phyloP scores from a whole-genome alignment of 1,139 yeast species.

The Saccharomyces hybrid region DNA sequence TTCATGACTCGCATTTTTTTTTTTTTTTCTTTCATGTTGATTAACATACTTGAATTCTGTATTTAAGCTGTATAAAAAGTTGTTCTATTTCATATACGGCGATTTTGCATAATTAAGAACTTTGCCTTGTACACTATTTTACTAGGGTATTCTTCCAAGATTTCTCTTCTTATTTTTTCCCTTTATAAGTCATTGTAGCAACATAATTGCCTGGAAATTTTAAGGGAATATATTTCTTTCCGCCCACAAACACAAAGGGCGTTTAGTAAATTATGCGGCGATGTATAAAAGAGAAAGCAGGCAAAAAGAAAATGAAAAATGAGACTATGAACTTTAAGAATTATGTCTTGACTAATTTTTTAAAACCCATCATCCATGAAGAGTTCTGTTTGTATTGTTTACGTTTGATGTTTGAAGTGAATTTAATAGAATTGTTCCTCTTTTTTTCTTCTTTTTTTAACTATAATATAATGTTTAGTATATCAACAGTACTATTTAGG shows the following conservation, averaged over 20 bases:
- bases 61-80: neutral
- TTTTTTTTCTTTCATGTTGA: neutral
- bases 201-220: too few species aligned
- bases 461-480: constrained; percentile 2
- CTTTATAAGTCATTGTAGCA: too few species aligned
- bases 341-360: neutral
- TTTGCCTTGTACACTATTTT: too few species aligned
- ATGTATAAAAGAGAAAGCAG: neutral
- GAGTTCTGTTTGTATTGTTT: neutral
- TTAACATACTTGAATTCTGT: neutral
- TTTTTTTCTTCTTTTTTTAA: neutral
- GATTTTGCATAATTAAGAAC: too few species aligned
- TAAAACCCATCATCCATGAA: too few species aligned
- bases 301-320: neutral
- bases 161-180: too few species aligned
- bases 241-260: neutral
- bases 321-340: neutral
- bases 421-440: neutral
- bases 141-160: too few species aligned
- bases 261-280: neutral
- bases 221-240: too few species aligned
- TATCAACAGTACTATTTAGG: constrained; percentile 24
- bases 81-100: too few species aligned
- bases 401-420: neutral
- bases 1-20: neutral